These are phyloP conservation scores for Excoecaria agallocha DNA, from an alignment of 345 rosid genomes.

Conservation along the genomic window DNA sequence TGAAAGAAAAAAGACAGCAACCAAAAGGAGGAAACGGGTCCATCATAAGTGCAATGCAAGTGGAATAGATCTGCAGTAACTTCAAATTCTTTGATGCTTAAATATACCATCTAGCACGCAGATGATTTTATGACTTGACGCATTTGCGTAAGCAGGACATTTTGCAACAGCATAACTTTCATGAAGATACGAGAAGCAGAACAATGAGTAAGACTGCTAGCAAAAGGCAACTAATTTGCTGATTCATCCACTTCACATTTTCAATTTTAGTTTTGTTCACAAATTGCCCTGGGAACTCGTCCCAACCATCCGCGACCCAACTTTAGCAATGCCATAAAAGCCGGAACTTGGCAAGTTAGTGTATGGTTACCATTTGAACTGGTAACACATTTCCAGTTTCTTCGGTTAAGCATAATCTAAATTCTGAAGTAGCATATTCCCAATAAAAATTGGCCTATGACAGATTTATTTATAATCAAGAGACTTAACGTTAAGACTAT, in stretches of 20 bases:
- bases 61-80: background rate
- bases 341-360: background rate
- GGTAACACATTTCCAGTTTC: background rate
- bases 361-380: background rate
- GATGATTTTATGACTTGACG: background rate
- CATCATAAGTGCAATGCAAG: background rate
- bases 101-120: background rate
- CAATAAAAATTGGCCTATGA: no score
- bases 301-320: background rate
- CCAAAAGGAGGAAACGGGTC: conserved; percentile 1
- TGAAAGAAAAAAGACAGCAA: background rate
- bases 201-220: background rate
- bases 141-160: background rate
- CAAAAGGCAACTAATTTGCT: background rate
- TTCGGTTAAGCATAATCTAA: background rate
- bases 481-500: no score
- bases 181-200: background rate
- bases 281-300: no score
- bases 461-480: no score
- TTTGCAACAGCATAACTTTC: background rate
- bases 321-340: background rate
- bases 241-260: background rate
- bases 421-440: background rate
- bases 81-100: background rate
- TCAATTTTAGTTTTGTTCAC: background rate